Percentiles rank a stretch among this genome's conserved stretches.
Evolutionary conservation across 208 protist species (phyloP).

Genomic region (Phytomonas sp.): DNA sequence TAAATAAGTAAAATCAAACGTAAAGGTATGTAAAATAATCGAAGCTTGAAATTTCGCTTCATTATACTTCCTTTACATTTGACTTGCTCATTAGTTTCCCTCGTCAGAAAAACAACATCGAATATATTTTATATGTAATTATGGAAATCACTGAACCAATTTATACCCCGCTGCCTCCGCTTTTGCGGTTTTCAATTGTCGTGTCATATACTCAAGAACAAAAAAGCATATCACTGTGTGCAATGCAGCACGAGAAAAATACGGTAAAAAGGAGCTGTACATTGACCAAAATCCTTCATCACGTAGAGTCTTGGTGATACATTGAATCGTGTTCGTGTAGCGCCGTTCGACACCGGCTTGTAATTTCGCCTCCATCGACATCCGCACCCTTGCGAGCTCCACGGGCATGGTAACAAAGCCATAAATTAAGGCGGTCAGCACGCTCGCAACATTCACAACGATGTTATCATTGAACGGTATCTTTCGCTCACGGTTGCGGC

Average conservation of each 20-base stretch:
- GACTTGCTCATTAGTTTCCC: not conserved
- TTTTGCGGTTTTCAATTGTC: conserved; percentile 15
- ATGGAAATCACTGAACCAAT: conserved; percentile 5
- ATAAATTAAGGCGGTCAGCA: conserved; percentile 81
- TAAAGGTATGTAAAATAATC: conserved; percentile 1
- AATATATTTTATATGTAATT: conserved; percentile 9
- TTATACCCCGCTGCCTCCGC: not conserved
- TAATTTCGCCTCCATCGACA: conserved; percentile 78
- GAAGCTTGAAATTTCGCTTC: not conserved
- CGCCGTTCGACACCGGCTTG: conserved; percentile 29
- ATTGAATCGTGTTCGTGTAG: conserved; percentile 77
- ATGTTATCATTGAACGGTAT: conserved; percentile 48
- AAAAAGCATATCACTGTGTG: conserved; percentile 91
- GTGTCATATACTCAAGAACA: conserved; percentile 72
- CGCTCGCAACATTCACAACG: conserved; percentile 70
- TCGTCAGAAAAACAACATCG: not conserved
- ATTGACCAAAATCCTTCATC: conserved; percentile 76
- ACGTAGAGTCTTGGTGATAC: conserved; percentile 53
- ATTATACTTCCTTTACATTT: conserved; percentile 9
- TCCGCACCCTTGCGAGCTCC: conserved; percentile 82
- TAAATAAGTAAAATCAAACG: too few species aligned
- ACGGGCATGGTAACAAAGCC: conserved; percentile 85
- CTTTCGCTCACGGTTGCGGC: conserved; percentile 24
- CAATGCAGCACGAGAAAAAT: conserved; percentile 77
- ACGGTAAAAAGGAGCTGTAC: conserved; percentile 84